A percentile compares a stretch with the other conserved stretches of the same genome.
Evolutionary conservation across 2,329 filamentous ascomycete species (phyloP).

Genomic region (Pezizomycotina sp.): DNA sequence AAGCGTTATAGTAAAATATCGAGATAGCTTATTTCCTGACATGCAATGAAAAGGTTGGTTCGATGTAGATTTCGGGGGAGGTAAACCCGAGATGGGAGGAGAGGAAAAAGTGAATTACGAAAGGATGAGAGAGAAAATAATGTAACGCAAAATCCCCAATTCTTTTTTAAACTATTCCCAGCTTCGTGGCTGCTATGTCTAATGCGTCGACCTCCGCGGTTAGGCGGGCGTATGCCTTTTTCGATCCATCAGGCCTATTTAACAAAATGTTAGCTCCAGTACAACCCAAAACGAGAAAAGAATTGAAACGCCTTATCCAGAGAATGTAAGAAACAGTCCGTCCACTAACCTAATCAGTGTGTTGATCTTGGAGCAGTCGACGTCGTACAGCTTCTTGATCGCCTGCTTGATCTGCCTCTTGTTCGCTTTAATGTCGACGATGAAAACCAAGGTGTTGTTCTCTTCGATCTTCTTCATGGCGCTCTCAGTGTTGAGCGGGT

Average conservation of each 20-base stretch:
- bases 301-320: background rate
- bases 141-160: constrained; percentile 29
- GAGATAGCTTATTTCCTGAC: no score
- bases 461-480: constrained; percentile 99
- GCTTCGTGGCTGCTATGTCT: constrained; percentile 98
- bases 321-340: background rate
- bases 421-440: constrained; percentile 93
- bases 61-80: no score
- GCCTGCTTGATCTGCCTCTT: constrained; percentile 98
- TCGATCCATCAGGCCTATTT: constrained; percentile 76
- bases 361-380: constrained; percentile 98
- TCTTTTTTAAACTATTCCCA: constrained; percentile 73
- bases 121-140: constrained; percentile 1
- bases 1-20: no score
- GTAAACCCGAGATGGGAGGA: no score
- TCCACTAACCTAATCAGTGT: constrained; percentile 74
- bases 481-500: constrained; percentile 98
- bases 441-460: constrained; percentile 99
- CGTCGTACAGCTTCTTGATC: constrained; percentile 98
- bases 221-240: constrained; percentile 96
- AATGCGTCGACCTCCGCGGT: constrained; percentile 95
- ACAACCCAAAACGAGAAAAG: background rate
- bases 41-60: no score
- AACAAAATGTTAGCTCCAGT: constrained; percentile 18
- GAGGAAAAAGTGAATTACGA: no score